Evolutionary conservation across 2,329 filamentous ascomycete species (phyloP), one percentile per base, ranked within the genome.

Genomic region (Neopestalotiopsis clavispora): DNA sequence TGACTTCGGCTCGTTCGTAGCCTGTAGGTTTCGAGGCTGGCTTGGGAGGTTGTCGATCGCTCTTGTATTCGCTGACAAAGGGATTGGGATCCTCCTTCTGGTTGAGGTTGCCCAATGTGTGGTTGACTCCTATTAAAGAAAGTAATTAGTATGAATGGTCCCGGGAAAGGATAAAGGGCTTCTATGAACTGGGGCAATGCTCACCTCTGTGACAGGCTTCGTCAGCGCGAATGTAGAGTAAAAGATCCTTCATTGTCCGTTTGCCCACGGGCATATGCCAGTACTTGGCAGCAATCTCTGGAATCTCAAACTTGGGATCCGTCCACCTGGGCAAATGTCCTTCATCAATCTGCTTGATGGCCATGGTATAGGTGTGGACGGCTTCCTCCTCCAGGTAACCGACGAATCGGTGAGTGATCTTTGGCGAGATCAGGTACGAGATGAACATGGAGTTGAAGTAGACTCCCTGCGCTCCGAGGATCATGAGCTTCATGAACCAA

Each of bases 351-450:
- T 98, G 96, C 73, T 90, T 85, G 75, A 98, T 92, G 70, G 94
- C 93, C 64, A 94, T 90, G 0, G 94, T 96, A 83, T 99, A 99
- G 0, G 96, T 99, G 77, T 97, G 88, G 1, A 98, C 95, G 9
- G 96, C 96, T 81, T 99, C 96, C 80, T 99, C 96, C 81, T 99
- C 96, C 13, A 99, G 89, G 75, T 98, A 98, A 1, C 95, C 96
- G 66, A 98, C 95, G 80, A 99, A 98, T 59, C 96, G 92, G 80
- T 99, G 96, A 76, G 93, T 95, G 71, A 94, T 95, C 70, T 91
- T 90, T 6, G 96, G 95, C 1, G 92, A 94, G 70, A 97, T 77
- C 42, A 99, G 90, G 82, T 98, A 98, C 61, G 92, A 87, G 71
- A 97, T 70, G 86, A 99, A 98, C 79, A 98, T 89, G 72, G 90